Base-by-base conservation (phyloP, 257 asterid genomes). In the Przewalskia tangutica region DNA sequence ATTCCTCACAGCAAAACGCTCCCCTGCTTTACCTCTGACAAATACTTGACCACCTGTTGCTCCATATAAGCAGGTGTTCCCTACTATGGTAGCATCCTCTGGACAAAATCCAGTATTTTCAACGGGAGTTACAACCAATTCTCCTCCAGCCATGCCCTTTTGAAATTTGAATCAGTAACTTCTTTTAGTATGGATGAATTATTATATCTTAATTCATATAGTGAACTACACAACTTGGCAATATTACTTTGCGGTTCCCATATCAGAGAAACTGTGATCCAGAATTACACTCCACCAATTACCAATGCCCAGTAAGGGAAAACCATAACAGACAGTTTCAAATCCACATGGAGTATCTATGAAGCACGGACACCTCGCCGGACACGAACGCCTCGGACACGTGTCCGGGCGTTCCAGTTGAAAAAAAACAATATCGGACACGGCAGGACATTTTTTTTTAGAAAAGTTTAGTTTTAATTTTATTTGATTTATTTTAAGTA, bases 131-230 rank as follows among this genome's bases (percentile, higher is more conserved):
- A 94, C 97, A 40, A 92, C 94, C 83, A 96, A 80, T 84, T 94
- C 98, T 56, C 99, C 99, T 79, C 99, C 99, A 12, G 99, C 98
- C 97, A 96, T 94, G 88, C 99, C 99, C 99, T 95, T 85, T 17
- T 13, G 59, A 59, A 81, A 0, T 85, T 27, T 23, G 34, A 59
- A 81, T 1, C 76, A 67, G 62, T 44, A 62, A 86, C 77, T 86
- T 82, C 82, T 58, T 76, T 82, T 75, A 75, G 23, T 75, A 75
- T 27, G 79, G 20, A 50, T 50, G 60, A 16, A 23, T 6, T 50
- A 20, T 3, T 48, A 27, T 73, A 48, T 48, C 48, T 42, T 12
- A 48, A 48, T 73, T 48, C 44, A 50, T 13, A 50, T 23, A 23
- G 38, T 50, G 44, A 48, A 44, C 79, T 7, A 48, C 12, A 38